Evolutionary conservation across 1,284 basidiomycete genomes (phyloP).

Genomic region (Irpex sp.): DNA sequence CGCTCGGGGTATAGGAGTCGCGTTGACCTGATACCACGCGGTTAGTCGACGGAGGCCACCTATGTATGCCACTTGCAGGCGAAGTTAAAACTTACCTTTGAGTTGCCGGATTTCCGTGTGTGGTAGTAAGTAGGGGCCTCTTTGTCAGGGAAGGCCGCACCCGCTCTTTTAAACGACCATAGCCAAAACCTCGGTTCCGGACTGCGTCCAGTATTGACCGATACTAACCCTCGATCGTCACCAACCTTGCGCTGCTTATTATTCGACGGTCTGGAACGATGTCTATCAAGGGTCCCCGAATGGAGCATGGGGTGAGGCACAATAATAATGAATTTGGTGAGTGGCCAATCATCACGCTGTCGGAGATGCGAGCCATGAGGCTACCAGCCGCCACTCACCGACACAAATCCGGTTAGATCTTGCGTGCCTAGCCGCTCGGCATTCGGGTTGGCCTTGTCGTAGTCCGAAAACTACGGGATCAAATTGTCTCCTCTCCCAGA

Average conservation of each 20-base stretch:
- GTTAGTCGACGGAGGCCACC: not conserved
- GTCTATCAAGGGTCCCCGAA: not conserved
- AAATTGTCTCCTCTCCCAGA: not conserved
- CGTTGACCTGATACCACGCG: not conserved
- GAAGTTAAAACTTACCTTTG: not conserved
- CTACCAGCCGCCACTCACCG: conserved; percentile 11
- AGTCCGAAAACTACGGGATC: not conserved
- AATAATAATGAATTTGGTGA: not conserved
- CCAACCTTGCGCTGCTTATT: conserved; percentile 6
- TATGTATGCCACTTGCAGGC: no score
- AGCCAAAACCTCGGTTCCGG: conserved; percentile 7
- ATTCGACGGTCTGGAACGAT: conserved; percentile 9
- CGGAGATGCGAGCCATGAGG: conserved; percentile 10
- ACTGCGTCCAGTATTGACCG: not conserved
- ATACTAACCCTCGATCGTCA: conserved; percentile 13
- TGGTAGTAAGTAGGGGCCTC: not conserved
- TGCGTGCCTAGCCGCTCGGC: not conserved
- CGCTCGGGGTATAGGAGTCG: not conserved
- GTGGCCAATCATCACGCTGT: conserved; percentile 6
- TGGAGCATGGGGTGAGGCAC: not conserved
- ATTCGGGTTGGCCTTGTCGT: not conserved
- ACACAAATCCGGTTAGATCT: not conserved
- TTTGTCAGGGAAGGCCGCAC: not conserved
- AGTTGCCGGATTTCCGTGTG: not conserved
- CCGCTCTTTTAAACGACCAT: not conserved